Evolutionary conservation across 2,329 filamentous ascomycete species (phyloP).

Genomic region (Alternaria alternata): DNA sequence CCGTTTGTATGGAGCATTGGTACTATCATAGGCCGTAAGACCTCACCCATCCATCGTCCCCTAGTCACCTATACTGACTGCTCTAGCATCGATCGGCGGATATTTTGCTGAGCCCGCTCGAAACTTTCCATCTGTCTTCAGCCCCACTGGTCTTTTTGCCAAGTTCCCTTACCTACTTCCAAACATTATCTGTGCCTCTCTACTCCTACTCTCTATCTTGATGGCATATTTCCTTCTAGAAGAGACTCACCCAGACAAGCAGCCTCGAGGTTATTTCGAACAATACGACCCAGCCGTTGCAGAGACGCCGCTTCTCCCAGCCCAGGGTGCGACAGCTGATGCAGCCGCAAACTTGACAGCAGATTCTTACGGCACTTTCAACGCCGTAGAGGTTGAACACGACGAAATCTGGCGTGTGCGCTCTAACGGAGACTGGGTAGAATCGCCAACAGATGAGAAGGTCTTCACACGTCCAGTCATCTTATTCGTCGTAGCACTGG

Average conservation of each 20-base stretch:
- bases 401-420: conserved; percentile 62
- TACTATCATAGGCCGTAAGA: conserved; percentile 75
- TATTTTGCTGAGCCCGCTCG: conserved; percentile 80
- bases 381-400: conserved; percentile 62
- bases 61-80: conserved; percentile 27
- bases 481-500: conserved; percentile 80
- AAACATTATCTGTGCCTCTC: conserved; percentile 80
- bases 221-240: conserved; percentile 82
- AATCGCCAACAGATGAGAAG: conserved; percentile 48
- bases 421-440: conserved; percentile 56
- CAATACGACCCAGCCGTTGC: conserved; percentile 57
- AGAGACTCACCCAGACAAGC: conserved; percentile 88
- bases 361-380: conserved; percentile 83
- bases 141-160: conserved; percentile 73
- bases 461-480: conserved; percentile 72
- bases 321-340: conserved; percentile 76
- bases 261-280: conserved; percentile 58
- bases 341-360: conserved; percentile 75
- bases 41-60: neutral
- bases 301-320: conserved; percentile 78
- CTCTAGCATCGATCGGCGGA: conserved; percentile 77
- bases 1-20: conserved; percentile 88
- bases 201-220: conserved; percentile 81
- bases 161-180: conserved; percentile 87
- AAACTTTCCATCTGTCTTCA: conserved; percentile 76